These are phyloP conservation scores for Paecilomyces dactylethromorphus DNA, from an alignment of 2,329 filamentous ascomycete species.

Conservation along the genomic window DNA sequence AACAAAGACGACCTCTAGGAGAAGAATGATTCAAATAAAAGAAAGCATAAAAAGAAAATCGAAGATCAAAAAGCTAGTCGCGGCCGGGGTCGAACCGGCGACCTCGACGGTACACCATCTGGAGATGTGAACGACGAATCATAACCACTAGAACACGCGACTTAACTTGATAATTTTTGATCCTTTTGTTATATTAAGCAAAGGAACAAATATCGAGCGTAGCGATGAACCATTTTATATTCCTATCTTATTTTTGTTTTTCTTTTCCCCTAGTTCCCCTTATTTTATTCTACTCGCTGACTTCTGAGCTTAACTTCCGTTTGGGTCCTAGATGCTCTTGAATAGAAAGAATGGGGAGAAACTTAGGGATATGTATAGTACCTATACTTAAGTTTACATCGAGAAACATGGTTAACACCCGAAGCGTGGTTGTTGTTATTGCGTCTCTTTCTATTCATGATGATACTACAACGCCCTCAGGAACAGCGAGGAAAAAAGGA, in stretches of 20 bases:
- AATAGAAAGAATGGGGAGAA: background rate
- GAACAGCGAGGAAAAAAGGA: background rate
- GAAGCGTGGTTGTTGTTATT: background rate
- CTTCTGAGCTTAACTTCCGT: no score
- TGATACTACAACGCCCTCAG: background rate
- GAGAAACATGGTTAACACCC: background rate
- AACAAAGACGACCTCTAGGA: background rate
- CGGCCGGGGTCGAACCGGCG: constrained; percentile 18
- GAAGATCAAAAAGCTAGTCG: constrained; percentile 9
- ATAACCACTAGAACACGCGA: constrained; percentile 18
- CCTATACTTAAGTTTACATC: background rate
- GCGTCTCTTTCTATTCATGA: background rate
- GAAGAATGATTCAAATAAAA: background rate
- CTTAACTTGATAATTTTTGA: background rate
- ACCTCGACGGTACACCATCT: constrained; percentile 10
- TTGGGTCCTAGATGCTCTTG: no score
- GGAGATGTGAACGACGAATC: constrained; percentile 14
- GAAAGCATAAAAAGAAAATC: background rate
- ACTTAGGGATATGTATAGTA: background rate
- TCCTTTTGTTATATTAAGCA: background rate
- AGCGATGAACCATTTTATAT: no score
- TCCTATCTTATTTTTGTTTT: no score
- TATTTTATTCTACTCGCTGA: no score
- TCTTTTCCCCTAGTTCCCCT: no score
- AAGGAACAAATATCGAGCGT: no score